Base-by-base conservation (phyloP, 2,329 filamentous ascomycete genomes). In the Hawksworthiomyces lignivorus region DNA sequence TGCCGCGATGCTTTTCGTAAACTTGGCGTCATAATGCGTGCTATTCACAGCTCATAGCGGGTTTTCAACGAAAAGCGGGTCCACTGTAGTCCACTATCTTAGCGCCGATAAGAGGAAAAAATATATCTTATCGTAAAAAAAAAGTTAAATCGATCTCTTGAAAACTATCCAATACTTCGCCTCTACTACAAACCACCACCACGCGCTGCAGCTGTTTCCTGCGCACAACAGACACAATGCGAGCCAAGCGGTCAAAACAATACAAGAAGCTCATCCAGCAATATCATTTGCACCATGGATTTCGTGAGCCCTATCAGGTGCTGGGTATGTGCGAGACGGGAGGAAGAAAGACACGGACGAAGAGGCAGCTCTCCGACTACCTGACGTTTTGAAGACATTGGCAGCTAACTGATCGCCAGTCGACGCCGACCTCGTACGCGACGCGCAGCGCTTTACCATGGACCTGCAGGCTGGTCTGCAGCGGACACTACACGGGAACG, bases 231-330 rank as follows among this genome's bases (percentile, higher is more conserved):
- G 24, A 20, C 45, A 47, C 27, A 4, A 52, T 52, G 50, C 44
- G 50, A 14, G 39, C 48, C 19, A 52, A 52, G 36, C 45, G 71
- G 12, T 69, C 68, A 18, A 74, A 74, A 50, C 69, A 73, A 52
- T 75, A 75, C 54, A 69, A 71, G 54, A 96, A 96, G 79, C 80
- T 96, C 56, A 94, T 98, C 82, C 82, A 87, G 64, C 83, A 90
- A 59, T 95, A 89, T 73, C 80, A 82, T 58, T 75, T 90, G 61
- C 81, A 80, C 47, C 96, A 94, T 60, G 83, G 84, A 47, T 96
- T 96, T 62, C 86, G 89, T 53, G 85, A 92, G 65, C 88, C 92
- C 10, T 97, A 96, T 66, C 92, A 97, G 67, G 82, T 94, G 39
- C 69, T 95, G 32, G 70, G 79, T 83, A 67, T 44, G 68, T 56